A percentile compares a stretch with the other conserved stretches of the same genome.
Conservation (phyloP, 2,329 filamentous ascomycete species). For the Epichloe aotearoae region DNA sequence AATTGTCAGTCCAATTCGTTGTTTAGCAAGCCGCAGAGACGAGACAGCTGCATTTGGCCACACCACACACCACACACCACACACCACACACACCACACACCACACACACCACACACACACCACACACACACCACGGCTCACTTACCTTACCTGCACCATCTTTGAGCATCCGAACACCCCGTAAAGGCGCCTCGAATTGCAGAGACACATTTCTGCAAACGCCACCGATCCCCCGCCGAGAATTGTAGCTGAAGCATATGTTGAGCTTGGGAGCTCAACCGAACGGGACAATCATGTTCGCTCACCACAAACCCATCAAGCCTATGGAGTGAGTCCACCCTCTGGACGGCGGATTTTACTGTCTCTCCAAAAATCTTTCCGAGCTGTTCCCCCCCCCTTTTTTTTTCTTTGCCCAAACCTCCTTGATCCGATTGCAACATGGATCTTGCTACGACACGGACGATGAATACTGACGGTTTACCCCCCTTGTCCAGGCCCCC, state of each 20-base stretch:
- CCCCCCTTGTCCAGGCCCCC: slow-evolving; percentile 20
- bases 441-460: slow-evolving; percentile 6
- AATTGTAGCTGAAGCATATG: background rate
- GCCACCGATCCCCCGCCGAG: background rate
- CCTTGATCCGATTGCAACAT: background rate
- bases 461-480: slow-evolving; percentile 10
- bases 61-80: background rate
- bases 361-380: background rate
- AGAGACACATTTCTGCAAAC: background rate
- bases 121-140: too few species aligned
- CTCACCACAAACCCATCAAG: slow-evolving; percentile 24
- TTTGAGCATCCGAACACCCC: background rate
- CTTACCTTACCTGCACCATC: too few species aligned
- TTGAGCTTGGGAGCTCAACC: slow-evolving; percentile 3
- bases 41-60: background rate
- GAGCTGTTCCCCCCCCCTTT: background rate
- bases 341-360: background rate
- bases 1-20: background rate
- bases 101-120: too few species aligned
- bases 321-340: slow-evolving; percentile 23
- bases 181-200: background rate
- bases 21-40: background rate
- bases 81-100: background rate
- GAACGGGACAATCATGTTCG: slow-evolving; percentile 17
- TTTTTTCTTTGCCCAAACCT: background rate